Base-by-base conservation (phyloP, 1,139 yeast species). In the Magnusiomyces fungicola region DNA sequence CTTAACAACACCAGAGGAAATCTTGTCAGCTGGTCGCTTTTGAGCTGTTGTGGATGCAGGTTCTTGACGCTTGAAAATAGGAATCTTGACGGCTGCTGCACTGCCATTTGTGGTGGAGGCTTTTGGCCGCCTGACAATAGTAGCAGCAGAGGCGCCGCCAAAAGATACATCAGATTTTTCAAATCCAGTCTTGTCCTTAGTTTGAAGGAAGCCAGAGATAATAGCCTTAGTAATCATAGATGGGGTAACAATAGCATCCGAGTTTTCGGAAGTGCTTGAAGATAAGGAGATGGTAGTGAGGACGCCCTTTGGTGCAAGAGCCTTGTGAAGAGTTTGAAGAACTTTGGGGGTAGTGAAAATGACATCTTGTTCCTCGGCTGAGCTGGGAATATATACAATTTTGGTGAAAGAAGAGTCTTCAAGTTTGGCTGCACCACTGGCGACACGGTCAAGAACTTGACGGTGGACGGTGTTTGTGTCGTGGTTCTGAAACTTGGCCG, bases 391-490 rank as follows among this genome's bases (percentile, higher is more conserved):
- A 49, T 75, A 71, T 66, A 72, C 86, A 39, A 69, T 59, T 21
- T 66, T 64, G 2, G 65, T 19, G 24, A 42, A 42, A 30, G 24
- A 42, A 22, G 21, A 21, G 14, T 39, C 43, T 6, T 42, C 69
- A 43, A 84, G 68, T 40, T 65, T 66, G n/a, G 81, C 80, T 16
- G 75, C 76, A 5, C 74, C 75, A 41, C 71, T 74, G 36, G 84
- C 78, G 38, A 87, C 76, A 52, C 94, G 73, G 62, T 85, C 92
- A 45, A 85, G 76, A 48, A 87, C 76, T 57, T 81, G 84, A 62
- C 82, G 89, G 40, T 73, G 72, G 19, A 48, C 48, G 16, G 43
- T 32, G 19, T 32, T 27, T n/a, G 18, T 22, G 6, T 23, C n/a
- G 24, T 45, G 39, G 4, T 25, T 30, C 4, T 47, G 29, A 10